Evolutionary conservation across 2,329 filamentous ascomycete genomes (phyloP), one percentile per base, ranked within the genome.

Genomic region (Neonectria sp.): DNA sequence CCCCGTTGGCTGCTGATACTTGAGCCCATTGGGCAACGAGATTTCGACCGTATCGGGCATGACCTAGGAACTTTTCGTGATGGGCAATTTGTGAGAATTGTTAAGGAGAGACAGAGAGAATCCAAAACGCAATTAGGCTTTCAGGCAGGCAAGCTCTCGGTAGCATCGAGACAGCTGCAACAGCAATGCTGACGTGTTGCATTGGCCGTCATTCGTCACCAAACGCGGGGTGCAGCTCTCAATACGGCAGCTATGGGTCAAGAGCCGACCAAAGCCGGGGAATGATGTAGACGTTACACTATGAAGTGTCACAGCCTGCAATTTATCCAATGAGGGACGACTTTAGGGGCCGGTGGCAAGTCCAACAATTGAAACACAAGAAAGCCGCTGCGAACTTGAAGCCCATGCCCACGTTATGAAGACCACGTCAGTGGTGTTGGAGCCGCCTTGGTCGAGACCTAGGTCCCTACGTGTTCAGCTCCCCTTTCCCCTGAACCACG

Each of bases 1-100:
- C 24, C 70, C 65, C 17, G 66, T 71, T 3, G 71, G 70, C 52
- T 74, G 70, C 84, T 91, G 73, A 71, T 74, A 77, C 25, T 67
- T 71, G 25, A 73, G 63, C 15, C 72, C 73, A 25, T 74, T 75
- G 55, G 70, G 71, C 43, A 65, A 46, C 3, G 65, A 45, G 24
- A 69, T 65, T 15, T 68, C 37, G 31, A 65, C 43, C 2, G 61
- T 48, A 21, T 60, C 55, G 27, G 58, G 33, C 63, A 66, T 66
- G 17, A 11, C 21, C 15, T 17, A 4, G 24, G 21, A 8, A 24
- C 1, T 51, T 15, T 51, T 7, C 13, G 35, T 17, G 35, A 37
- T 37, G 27, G 4, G 25, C 6, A 4, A 2, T 49, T 27, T 24
- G 6, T n/a, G 8, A 13, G 49, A 52, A 21, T 24, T 29, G 13